Evolutionary conservation across 345 rosid genomes (phyloP).

Genomic region (Theobroma cacao): DNA sequence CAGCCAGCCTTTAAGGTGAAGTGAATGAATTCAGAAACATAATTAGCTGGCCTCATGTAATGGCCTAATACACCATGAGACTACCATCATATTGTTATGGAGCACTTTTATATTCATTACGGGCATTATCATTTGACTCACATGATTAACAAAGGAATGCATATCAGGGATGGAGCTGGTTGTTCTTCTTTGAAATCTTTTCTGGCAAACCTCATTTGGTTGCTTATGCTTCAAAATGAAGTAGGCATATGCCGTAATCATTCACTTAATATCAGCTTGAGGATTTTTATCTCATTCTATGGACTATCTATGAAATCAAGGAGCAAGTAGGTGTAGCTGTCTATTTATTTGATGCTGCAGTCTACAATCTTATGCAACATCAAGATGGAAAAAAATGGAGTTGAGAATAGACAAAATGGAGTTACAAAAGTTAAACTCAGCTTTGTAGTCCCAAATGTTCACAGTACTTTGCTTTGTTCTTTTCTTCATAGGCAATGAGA

Average conservation of each 20-base stretch:
- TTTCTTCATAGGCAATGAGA: constrained; percentile 57
- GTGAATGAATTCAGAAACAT: background rate
- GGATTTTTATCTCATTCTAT: background rate
- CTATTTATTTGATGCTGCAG: background rate
- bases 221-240: constrained; percentile 2
- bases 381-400: background rate
- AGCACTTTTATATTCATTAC: no score
- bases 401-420: background rate
- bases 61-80: background rate
- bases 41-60: background rate
- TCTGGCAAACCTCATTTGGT: background rate
- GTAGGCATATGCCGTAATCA: background rate
- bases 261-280: background rate
- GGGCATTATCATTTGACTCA: background rate
- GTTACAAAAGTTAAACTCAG: background rate
- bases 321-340: background rate
- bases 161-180: background rate
- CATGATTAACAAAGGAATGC: background rate
- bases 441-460: background rate
- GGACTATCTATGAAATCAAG: background rate
- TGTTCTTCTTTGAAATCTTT: background rate
- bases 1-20: background rate
- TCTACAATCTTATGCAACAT: background rate
- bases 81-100: background rate
- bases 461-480: background rate